phyloP scores from a whole-genome alignment of 2,329 filamentous ascomycete species.

The Cercospora brassicicola region DNA sequence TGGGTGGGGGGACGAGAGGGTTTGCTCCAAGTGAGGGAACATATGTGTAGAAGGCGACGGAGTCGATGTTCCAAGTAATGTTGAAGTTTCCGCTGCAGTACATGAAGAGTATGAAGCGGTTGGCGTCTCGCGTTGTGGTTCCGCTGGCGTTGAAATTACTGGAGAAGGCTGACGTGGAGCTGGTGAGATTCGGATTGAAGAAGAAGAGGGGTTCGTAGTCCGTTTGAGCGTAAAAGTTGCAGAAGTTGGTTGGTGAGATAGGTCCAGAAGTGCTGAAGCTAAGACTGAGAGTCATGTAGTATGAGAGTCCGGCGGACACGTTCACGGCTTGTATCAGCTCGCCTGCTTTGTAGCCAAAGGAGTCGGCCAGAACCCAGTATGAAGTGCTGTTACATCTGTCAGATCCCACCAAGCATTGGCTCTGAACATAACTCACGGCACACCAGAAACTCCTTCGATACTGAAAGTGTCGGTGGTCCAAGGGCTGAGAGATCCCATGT shows the following conservation, averaged over 20 bases:
- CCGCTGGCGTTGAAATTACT: conserved; percentile 9
- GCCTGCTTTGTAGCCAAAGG: not conserved
- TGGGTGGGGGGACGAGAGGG: not conserved
- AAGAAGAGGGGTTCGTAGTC: conserved; percentile 2
- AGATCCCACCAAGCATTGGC: not conserved
- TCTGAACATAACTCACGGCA: not conserved
- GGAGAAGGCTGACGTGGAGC: not conserved
- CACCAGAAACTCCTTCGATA: not conserved
- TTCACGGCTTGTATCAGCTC: conserved; percentile 1
- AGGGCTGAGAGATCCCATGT: not conserved
- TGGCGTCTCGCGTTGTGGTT: not conserved
- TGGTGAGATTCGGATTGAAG: not conserved
- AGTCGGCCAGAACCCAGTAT: not conserved
- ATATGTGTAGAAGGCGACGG: not conserved
- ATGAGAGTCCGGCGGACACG: not conserved
- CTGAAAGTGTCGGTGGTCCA: conserved; percentile 5
- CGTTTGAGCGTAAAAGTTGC: conserved; percentile 4
- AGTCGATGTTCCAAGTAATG: conserved; percentile 5
- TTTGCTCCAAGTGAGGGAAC: not conserved
- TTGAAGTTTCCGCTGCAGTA: conserved; percentile 6
- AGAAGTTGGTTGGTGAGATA: not conserved
- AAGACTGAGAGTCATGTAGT: not conserved
- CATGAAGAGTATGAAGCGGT: conserved; percentile 7
- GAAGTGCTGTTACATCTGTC: not conserved
- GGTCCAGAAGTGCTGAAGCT: not conserved